Evolutionary conservation across 148 eudicot species (phyloP), one percentile per base, ranked within the genome.

Genomic region (Amaranthus cruentus): DNA sequence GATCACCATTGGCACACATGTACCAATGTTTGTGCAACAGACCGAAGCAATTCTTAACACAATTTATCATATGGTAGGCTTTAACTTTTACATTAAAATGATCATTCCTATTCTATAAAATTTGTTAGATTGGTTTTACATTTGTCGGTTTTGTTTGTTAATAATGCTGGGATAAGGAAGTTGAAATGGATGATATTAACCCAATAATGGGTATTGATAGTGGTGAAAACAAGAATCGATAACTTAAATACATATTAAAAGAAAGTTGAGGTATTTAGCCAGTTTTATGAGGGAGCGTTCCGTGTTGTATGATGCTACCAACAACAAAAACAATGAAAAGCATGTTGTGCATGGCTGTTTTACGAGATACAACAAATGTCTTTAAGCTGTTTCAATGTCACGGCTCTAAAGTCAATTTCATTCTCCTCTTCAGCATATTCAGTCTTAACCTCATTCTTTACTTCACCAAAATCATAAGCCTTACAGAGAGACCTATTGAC

Each of bases 11-110:
- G 88, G 81, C 44, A 82, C 73, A 6, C 77, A 83, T 49, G 87
- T 81, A 66, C 93, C 97, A 1, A 90, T 88, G 87, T 84, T 81
- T 80, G 89, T 92, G 81, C 93, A 90, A 76, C 91, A 88, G 66
- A 83, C 96, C 28, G 93, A 87, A 66, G 84, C 88, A 15, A 85
- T 88, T 86, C 85, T 87, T 13, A 87, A 81, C 51, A 92, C 89
- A 73, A 87, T 86, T 38, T 87, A 87, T 79, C 83, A 78, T 48
- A 91, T 89, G 97, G 97, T 91, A 80, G 54, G 77, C 68, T 55
- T 12, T 7, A 44, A 61, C 49, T 18, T 21, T 73, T 6, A 3
- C 62, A 18, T 44, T 47, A 47, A 7, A 66, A 9, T 2, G n/a
- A 5, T 50, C 6, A 18, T 60, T 38, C 8, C 44, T 50, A 44